phyloP scores from a whole-genome alignment of 1,284 basidiomycete species.

The Wallemia mellicola region DNA sequence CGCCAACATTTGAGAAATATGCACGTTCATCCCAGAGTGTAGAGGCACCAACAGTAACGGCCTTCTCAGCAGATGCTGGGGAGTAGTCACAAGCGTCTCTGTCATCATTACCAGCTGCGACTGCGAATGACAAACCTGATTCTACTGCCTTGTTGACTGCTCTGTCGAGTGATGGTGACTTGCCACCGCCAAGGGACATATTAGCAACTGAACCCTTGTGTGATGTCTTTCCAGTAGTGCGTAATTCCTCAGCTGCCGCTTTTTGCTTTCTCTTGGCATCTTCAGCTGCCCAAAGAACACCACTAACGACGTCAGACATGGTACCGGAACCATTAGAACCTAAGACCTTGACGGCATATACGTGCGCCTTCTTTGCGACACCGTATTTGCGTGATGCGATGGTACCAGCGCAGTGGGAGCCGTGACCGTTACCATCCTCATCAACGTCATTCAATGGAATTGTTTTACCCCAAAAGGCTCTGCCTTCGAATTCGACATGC shows the following conservation, averaged over 20 bases:
- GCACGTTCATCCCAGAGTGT: conserved; percentile 52
- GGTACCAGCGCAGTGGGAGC: conserved; percentile 56
- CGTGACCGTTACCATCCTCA: conserved; percentile 33
- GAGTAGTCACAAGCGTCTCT: conserved; percentile 25
- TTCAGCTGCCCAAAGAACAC: conserved; percentile 54
- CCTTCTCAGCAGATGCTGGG: conserved; percentile 39
- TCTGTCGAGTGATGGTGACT: conserved; percentile 57
- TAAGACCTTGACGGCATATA: conserved; percentile 92
- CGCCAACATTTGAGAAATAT: conserved; percentile 28
- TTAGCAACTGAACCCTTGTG: conserved; percentile 91
- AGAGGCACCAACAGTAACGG: conserved; percentile 62
- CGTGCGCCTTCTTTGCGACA: conserved; percentile 73
- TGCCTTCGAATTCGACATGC: conserved; percentile 65
- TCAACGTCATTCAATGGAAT: conserved; percentile 45
- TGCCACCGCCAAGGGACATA: conserved; percentile 92
- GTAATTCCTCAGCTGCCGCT: conserved; percentile 31
- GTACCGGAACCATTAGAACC: conserved; percentile 76
- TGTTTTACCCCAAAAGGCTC: conserved; percentile 58
- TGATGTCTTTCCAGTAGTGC: conserved; percentile 30
- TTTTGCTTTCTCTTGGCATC: conserved; percentile 25
- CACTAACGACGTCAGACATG: conserved; percentile 77
- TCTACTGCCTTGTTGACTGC: conserved; percentile 63
- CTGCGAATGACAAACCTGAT: conserved; percentile 53
- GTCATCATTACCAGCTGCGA: conserved; percentile 22
- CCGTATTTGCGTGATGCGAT: conserved; percentile 55